Conservation (phyloP, 345 rosid species). For the thale cress (Arabidopsis thaliana) region DNA sequence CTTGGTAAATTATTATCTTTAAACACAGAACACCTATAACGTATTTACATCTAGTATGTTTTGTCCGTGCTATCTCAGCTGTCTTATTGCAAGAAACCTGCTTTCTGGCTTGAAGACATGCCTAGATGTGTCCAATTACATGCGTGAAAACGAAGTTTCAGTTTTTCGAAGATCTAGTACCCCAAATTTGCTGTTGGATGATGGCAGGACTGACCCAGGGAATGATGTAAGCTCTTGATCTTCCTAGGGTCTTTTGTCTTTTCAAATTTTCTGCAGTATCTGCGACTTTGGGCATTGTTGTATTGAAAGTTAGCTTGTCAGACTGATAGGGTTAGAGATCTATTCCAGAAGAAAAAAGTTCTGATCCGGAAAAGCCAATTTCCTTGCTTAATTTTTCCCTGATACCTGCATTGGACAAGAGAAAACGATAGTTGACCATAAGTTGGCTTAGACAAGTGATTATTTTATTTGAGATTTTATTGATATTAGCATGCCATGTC, state of each 20-base stretch:
- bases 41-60: constrained; percentile 15
- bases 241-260: constrained; percentile 22
- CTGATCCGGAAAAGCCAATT: constrained; percentile 9
- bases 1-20: constrained; percentile 31
- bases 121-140: constrained; percentile 80
- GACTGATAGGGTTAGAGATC: constrained; percentile 20
- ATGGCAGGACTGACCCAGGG: constrained; percentile 64
- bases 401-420: constrained; percentile 21
- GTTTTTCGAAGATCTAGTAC: constrained; percentile 59
- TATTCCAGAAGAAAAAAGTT: neutral
- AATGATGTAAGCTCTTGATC: constrained; percentile 50
- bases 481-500: constrained; percentile 15
- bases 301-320: constrained; percentile 23
- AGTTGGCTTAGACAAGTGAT: constrained; percentile 31
- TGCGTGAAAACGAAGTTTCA: constrained; percentile 75
- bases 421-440: constrained; percentile 12
- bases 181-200: constrained; percentile 66
- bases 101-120: constrained; percentile 98
- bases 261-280: constrained; percentile 8
- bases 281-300: constrained; percentile 11
- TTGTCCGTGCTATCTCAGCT: constrained; percentile 57
- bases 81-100: constrained; percentile 95
- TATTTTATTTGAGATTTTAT: constrained; percentile 2
- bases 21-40: neutral
- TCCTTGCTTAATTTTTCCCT: neutral